These are phyloP conservation scores for Talaromyces sp. DNA, from an alignment of 2,329 filamentous ascomycete species.

Conservation along the genomic window DNA sequence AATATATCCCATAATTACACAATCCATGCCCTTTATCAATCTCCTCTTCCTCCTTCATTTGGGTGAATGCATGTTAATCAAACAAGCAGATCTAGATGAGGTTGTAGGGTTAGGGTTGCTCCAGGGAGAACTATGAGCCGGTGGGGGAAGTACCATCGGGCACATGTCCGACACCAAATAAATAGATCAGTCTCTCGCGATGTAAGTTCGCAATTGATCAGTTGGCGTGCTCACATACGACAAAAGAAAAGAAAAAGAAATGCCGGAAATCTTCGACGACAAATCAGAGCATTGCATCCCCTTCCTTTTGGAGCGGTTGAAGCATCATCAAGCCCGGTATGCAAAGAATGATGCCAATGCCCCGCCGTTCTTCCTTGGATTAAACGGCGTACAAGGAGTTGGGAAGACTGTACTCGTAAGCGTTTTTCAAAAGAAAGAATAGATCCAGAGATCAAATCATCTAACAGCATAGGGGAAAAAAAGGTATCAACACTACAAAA, in stretches of 20 bases:
- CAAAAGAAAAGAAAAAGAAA: constrained; percentile 18
- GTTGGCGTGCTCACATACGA: neutral
- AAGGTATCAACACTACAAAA: constrained; percentile 59
- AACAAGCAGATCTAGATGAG: too few relatives aligned
- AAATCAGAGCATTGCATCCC: constrained; percentile 72
- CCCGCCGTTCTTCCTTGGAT: constrained; percentile 74
- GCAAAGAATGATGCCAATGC: constrained; percentile 30
- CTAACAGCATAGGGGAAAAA: neutral
- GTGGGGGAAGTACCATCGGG: neutral
- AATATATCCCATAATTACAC: too few relatives aligned
- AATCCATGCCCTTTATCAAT: too few relatives aligned
- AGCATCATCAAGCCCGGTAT: constrained; percentile 45
- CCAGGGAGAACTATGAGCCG: constrained; percentile 6
- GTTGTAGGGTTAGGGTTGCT: neutral
- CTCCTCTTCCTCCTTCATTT: too few relatives aligned
- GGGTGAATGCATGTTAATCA: too few relatives aligned
- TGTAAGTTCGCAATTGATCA: neutral
- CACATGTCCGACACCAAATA: neutral
- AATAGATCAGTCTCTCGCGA: neutral
- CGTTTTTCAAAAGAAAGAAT: neutral
- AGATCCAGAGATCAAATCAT: too few relatives aligned
- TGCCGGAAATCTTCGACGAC: constrained; percentile 63
- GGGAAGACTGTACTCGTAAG: constrained; percentile 83
- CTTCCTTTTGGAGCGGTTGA: constrained; percentile 63
- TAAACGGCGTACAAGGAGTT: constrained; percentile 87